Conservation (phyloP, 768 basidiomycete species). For the Clavulina sp. region DNA sequence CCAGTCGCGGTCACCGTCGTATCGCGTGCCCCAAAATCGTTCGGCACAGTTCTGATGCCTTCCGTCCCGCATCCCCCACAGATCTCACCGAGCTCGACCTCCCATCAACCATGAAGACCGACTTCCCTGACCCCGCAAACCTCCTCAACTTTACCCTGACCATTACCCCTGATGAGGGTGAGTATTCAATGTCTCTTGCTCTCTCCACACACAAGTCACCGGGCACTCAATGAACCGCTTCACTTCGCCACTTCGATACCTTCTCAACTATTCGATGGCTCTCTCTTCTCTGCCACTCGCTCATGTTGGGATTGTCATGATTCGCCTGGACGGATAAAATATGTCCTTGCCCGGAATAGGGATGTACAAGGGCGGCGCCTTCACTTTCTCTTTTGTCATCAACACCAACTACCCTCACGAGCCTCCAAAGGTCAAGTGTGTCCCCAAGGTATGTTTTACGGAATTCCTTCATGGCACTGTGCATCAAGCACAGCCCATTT, state of each 20-base stretch:
- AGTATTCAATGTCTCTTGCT: constrained; percentile 11
- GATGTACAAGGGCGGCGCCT: constrained; percentile 94
- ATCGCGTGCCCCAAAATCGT: neutral
- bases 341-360: constrained; percentile 30
- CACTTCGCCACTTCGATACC: neutral
- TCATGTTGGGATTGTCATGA: neutral
- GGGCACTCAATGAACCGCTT: neutral
- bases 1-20: no score
- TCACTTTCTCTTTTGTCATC: constrained; percentile 88
- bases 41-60: constrained; percentile 4
- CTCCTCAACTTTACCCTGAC: constrained; percentile 92
- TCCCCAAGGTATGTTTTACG: constrained; percentile 51
- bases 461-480: neutral
- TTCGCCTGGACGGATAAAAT: neutral
- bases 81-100: constrained; percentile 95
- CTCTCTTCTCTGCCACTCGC: no score
- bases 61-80: constrained; percentile 19
- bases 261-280: no score
- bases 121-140: constrained; percentile 84
- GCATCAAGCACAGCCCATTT: neutral
- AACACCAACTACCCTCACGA: constrained; percentile 98
- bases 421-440: constrained; percentile 97
- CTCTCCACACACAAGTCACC: neutral
- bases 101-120: constrained; percentile 87
- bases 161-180: constrained; percentile 94